Evolutionary conservation across 2,329 filamentous ascomycete genomes (phyloP).

Genomic region (Piedraia hortae): DNA sequence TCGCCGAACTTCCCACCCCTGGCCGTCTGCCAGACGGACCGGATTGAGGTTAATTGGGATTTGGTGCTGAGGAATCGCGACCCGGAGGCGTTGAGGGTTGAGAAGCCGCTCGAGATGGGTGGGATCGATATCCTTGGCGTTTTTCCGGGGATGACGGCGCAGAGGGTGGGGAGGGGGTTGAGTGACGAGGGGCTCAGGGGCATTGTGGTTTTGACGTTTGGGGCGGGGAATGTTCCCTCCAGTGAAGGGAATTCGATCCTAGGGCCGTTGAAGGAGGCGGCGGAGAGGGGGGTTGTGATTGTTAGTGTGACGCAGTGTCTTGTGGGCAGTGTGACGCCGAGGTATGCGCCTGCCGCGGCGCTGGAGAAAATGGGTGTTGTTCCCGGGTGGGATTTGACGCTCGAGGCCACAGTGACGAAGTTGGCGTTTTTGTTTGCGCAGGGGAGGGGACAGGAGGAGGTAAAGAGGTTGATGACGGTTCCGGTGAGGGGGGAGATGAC

Average conservation of each 20-base stretch:
- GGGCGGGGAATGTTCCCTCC: conserved; percentile 71
- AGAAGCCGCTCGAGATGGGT: conserved; percentile 52
- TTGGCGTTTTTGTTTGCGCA: conserved; percentile 55
- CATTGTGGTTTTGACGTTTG: conserved; percentile 72
- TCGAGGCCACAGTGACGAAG: conserved; percentile 75
- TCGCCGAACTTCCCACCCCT: conserved; percentile 67
- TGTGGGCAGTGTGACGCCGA: conserved; percentile 15
- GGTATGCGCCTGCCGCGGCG: conserved; percentile 26
- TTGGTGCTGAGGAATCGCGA: conserved; percentile 1
- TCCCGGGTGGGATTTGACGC: conserved; percentile 68
- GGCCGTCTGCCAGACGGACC: conserved; percentile 44
- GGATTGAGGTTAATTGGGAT: conserved; percentile 2
- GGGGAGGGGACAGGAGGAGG: too few species aligned
- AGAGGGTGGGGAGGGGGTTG: conserved; percentile 63
- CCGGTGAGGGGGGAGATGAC: too few species aligned
- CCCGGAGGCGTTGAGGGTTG: conserved; percentile 8
- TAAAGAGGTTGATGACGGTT: too few species aligned
- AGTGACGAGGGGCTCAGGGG: conserved; percentile 49
- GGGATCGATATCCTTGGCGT: conserved; percentile 73
- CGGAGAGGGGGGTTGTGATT: conserved; percentile 55
- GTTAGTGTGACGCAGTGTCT: conserved; percentile 88
- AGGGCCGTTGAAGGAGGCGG: conserved; percentile 47
- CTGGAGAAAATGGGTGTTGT: conserved; percentile 65
- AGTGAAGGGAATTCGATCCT: conserved; percentile 56
- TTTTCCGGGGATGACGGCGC: conserved; percentile 78